Evolutionary conservation across 805 yeast species (phyloP), one percentile per base, ranked within the genome.

Genomic region (Candida loeiensis): DNA sequence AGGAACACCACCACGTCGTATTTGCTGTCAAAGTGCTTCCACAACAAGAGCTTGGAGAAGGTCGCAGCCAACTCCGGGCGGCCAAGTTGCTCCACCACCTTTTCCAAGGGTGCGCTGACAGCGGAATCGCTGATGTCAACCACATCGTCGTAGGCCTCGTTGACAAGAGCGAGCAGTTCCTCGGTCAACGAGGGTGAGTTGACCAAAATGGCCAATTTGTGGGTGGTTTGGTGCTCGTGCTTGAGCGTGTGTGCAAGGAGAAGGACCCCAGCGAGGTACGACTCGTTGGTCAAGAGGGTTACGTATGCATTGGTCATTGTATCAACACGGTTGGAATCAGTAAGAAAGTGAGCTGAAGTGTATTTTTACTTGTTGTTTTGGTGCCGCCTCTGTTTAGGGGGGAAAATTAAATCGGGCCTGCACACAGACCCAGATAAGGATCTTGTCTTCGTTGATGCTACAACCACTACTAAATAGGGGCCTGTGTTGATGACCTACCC

Each of bases 181-280:
- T 36, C 24, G 11, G 52, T 36, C 9, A 58, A 36, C 2, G 49
- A 41, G 1, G 41, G 24, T 6, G 46, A 29, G 26, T 51, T 49
- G 31, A 54, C 39, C 47, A 59, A 47, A 16, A 58, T 43, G 9
- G 47, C 51, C 36, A 58, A 40, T 30, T 49, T 47, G 39, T 50
- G 37, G 21, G 40, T 33, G 17, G 61, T 49, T 6, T 49, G 32
- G 21, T 45, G 45, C 15, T 45, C 43, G 21, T 41, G 34, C 18
- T 37, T 43, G 33, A 66, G 40, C 4, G 66, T 53, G 19, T 51
- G 38, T 5, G 54, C 61, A 25, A 66, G 46, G 1, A 61, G 50
- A 12, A 68, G 45, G 3, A 63, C 56, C 4, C 73, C 73, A 0
- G 73, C 67, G 9, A 68, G 44, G 44, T 68, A 68, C 2, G 52